Percentiles rank a stretch among this genome's conserved stretches.
phyloP scores from a whole-genome alignment of 2,329 filamentous ascomycete genomes.

The Cordyceps sp. region DNA sequence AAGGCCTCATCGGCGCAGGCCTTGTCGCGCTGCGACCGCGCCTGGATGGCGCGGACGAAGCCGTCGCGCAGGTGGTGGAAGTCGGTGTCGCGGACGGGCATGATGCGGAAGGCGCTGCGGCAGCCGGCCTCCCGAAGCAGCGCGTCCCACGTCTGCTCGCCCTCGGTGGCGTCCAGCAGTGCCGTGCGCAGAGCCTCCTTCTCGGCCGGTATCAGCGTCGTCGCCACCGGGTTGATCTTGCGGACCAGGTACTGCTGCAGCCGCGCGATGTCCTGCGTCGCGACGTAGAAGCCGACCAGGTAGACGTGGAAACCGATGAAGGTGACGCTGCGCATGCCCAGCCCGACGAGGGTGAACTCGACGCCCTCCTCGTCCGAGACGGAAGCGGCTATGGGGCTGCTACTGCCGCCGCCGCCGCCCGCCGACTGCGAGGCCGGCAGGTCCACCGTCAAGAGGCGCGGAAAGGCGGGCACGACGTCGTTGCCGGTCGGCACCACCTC shows the following conservation, averaged over 20 bases:
- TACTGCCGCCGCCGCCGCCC: constrained; percentile 1
- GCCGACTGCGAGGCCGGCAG: constrained; percentile 12
- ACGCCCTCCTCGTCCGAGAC: constrained; percentile 24
- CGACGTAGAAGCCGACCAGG: constrained; percentile 83
- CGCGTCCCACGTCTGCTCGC: constrained; percentile 58
- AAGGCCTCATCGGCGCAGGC: constrained; percentile 57
- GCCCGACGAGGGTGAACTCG: constrained; percentile 76
- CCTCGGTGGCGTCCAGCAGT: constrained; percentile 52
- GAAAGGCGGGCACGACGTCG: constrained; percentile 63
- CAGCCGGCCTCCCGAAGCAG: constrained; percentile 51
- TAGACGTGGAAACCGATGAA: constrained; percentile 88
- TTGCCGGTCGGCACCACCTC: constrained; percentile 73
- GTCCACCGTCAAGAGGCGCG: constrained; percentile 51
- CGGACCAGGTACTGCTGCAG: constrained; percentile 65
- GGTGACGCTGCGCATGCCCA: constrained; percentile 78
- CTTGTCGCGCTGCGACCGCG: constrained; percentile 42
- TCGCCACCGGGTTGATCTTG: constrained; percentile 60
- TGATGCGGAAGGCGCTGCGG: constrained; percentile 66
- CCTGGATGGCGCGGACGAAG: constrained; percentile 72
- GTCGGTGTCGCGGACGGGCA: constrained; percentile 86
- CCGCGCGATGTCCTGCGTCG: constrained; percentile 63
- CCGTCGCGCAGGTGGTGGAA: constrained; percentile 86
- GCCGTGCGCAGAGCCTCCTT: constrained; percentile 54
- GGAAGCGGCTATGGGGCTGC: constrained; percentile 19
- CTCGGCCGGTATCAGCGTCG: constrained; percentile 67